Evolutionary conservation across 192 early-diverging fungal genomes (phyloP).

Genomic region (Oehlia diaphana): DNA sequence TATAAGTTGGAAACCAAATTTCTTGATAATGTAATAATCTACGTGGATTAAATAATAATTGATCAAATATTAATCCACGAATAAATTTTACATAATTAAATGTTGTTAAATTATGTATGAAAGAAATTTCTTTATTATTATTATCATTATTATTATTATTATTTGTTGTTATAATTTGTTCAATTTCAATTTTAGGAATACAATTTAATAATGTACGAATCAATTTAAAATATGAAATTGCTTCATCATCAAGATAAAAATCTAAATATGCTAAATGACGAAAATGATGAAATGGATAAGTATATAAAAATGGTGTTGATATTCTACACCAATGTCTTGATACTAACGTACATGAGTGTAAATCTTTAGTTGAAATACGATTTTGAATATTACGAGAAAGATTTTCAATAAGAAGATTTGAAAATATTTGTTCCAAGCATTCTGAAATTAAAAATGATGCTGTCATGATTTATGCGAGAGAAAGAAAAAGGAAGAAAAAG

Average conservation of each 20-base stretch:
- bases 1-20: not conserved
- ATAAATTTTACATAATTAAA: not conserved
- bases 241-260: not conserved
- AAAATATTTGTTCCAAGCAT: not conserved
- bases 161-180: not conserved
- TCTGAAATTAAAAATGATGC: not conserved
- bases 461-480: not conserved
- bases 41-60: not conserved
- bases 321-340: not conserved
- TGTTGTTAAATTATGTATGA: not conserved
- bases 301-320: not conserved
- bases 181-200: not conserved
- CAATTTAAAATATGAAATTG: not conserved
- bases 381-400: not conserved
- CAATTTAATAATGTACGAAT: not conserved
- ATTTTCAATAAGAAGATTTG: not conserved
- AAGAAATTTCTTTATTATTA: not conserved
- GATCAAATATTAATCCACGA: not conserved
- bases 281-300: not conserved
- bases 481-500: too few species aligned
- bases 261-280: not conserved
- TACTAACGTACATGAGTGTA: not conserved
- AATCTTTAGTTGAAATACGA: not conserved
- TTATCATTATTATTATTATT: too few species aligned
- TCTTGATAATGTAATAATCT: not conserved